Evolutionary conservation across 1,284 basidiomycete species (phyloP).

Genomic region (Puccinia coronata): DNA sequence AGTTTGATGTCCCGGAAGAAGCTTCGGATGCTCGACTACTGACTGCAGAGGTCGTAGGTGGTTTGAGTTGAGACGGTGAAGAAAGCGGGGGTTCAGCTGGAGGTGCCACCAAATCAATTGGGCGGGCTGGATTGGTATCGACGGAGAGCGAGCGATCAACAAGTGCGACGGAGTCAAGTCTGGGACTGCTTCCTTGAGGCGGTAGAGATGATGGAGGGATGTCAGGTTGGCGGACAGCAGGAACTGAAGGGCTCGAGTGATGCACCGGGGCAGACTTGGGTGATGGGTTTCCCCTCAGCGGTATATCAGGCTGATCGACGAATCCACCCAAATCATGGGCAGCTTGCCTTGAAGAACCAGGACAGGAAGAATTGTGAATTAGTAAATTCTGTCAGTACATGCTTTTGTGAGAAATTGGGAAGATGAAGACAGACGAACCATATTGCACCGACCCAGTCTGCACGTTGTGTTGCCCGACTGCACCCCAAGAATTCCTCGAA

Average conservation of each 20-base stretch:
- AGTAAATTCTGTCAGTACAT: too few relatives aligned
- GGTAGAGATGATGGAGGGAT: background rate
- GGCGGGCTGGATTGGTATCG: background rate
- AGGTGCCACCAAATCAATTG: background rate
- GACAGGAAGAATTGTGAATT: too few relatives aligned
- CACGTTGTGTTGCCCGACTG: constrained; percentile 46
- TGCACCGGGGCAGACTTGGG: background rate
- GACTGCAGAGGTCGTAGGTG: constrained; percentile 6
- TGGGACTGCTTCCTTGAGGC: constrained; percentile 24
- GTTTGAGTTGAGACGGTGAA: constrained; percentile 11
- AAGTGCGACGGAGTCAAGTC: constrained; percentile 33
- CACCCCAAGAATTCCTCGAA: constrained; percentile 48
- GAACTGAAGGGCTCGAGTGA: background rate
- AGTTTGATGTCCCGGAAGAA: constrained; percentile 26
- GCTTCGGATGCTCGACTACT: constrained; percentile 28
- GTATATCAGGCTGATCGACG: constrained; percentile 49
- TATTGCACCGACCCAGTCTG: constrained; percentile 49
- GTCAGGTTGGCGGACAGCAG: background rate
- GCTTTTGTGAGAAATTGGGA: too few relatives aligned
- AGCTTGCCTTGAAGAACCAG: constrained; percentile 33
- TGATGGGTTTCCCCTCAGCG: constrained; percentile 33
- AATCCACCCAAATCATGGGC: constrained; percentile 48
- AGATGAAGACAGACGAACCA: constrained; percentile 47
- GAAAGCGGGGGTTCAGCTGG: background rate
- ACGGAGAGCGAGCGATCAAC: constrained; percentile 40